Evolutionary conservation across 352 stramenopile species (phyloP), one percentile per base, ranked within the genome.

Genomic region (Phytophthora pinifolia): DNA sequence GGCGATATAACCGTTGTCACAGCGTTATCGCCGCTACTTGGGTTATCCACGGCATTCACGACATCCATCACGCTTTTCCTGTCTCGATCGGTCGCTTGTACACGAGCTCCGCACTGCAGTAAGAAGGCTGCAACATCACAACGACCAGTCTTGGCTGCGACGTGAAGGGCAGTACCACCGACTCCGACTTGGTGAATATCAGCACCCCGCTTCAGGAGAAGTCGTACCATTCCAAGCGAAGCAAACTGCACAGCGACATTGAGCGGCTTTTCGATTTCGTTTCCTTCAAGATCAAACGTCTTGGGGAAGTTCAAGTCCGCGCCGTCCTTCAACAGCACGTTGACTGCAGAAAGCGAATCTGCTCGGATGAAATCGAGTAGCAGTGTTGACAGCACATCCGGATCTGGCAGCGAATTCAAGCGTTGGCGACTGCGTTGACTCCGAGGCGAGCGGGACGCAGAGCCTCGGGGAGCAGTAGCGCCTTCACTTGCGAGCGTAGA

Each of bases 71-170:
- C 80, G 2, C 54, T 78, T 46, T 72, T 76, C 4, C 76, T 83
- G 25, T 74, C 41, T 13, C 72, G 70, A 51, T 92, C 72, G 39
- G 62, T 74, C 29, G 72, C 66, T 53, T 67, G 54, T 4, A 86
- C 59, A 50, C 75, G 83, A 6, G 84, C 79, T 29, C 84, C 84
- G 58, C 82, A 92, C 49, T 92, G 73, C 32, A 94, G 47, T 2
- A 94, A 53, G 56, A 92, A 88, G 4, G 79, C 80, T 25, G 87
- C 74, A 0, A 92, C 50, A 51, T 92, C 74, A 65, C 84, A 94
- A n/a, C 84, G 78, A 8, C 79, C 76, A 15, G 48, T 58, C 30
- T 57, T 56, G 9, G 76, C 80, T 18, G 82, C 84, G 20, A 88
- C 67, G 34, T 94, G 84, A 5, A 94, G 65, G 18, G 82, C 76